Percentiles rank a stretch among this genome's conserved stretches.
These are phyloP conservation scores for Zostera marina DNA, from an alignment of 116 monocot genomes.

Conservation along the genomic window DNA sequence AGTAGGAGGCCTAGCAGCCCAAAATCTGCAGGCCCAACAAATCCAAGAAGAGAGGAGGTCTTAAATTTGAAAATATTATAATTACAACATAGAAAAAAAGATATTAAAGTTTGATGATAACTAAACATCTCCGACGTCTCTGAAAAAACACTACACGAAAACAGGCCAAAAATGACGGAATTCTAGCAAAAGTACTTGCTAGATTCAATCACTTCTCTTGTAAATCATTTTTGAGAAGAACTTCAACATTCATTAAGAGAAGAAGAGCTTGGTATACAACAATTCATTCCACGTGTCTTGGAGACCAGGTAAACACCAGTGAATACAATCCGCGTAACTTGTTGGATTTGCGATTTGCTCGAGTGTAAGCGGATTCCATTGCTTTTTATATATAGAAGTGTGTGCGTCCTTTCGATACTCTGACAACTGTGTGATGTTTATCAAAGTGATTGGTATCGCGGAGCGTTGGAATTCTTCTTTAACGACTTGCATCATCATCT, in stretches of 20 bases:
- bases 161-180: no score
- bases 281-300: conserved; percentile 88
- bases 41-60: no score
- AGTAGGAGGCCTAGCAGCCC: no score
- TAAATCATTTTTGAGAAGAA: no score
- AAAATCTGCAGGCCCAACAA: no score
- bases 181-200: no score
- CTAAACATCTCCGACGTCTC: no score
- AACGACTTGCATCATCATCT: conserved; percentile 17
- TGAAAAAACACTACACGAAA: no score
- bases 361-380: conserved; percentile 31
- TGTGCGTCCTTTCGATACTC: conserved; percentile 47
- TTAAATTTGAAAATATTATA: no score
- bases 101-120: no score
- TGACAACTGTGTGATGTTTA: conserved; percentile 47
- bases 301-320: conserved; percentile 84
- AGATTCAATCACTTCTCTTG: no score
- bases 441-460: conserved; percentile 19
- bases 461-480: conserved; percentile 9
- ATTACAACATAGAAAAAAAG: no score
- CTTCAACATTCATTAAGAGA: conserved; percentile 4
- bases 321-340: conserved; percentile 69
- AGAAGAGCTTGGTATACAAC: conserved; percentile 51
- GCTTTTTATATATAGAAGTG: conserved; percentile 43
- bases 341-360: conserved; percentile 45